Evolutionary conservation across 192 early-diverging fungal genomes (phyloP).

Genomic region (Funneliformis mosseae): DNA sequence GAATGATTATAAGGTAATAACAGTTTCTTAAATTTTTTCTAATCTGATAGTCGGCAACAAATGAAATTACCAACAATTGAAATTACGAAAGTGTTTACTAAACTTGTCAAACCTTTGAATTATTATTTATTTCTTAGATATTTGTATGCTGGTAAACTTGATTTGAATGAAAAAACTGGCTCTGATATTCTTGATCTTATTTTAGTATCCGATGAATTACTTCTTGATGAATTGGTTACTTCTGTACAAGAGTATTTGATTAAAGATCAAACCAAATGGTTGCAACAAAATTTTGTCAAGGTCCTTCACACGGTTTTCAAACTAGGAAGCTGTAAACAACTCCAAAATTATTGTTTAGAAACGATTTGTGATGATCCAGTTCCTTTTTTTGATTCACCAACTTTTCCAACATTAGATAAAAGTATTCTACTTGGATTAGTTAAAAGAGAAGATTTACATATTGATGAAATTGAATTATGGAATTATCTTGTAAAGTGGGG

Average conservation of each 20-base stretch:
- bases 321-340: not conserved
- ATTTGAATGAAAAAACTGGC: not conserved
- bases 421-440: too few species aligned
- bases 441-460: too few species aligned
- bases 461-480: too few species aligned
- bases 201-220: constrained; percentile 5
- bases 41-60: too few species aligned
- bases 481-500: constrained; percentile 21
- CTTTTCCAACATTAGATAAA: not conserved
- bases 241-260: too few species aligned
- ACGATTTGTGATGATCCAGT: not conserved
- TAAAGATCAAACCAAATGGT: too few species aligned
- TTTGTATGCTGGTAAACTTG: constrained; percentile 14
- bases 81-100: too few species aligned
- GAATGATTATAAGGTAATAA: not conserved
- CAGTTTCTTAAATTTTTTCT: too few species aligned
- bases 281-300: not conserved
- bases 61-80: too few species aligned
- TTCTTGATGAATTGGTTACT: not conserved
- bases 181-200: constrained; percentile 6
- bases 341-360: not conserved
- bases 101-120: not conserved
- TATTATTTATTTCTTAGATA: not conserved
- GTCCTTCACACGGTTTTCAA: constrained; percentile 3
- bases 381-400: not conserved